Evolutionary conservation across 2,329 filamentous ascomycete genomes (phyloP).

Genomic region (Colletotrichum graminicola): DNA sequence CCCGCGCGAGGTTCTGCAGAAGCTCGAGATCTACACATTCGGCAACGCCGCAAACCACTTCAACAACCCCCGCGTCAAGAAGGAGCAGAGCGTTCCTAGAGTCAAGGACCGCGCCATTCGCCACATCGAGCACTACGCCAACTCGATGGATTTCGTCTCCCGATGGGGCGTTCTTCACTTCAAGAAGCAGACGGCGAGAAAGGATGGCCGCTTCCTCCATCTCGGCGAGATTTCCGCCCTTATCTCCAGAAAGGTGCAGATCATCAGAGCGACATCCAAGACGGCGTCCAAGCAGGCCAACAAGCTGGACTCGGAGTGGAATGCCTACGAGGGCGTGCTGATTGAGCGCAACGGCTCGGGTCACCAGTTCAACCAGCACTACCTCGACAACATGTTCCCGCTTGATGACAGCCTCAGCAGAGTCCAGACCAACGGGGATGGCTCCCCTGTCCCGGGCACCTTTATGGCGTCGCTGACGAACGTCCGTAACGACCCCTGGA

Average conservation of each 20-base stretch:
- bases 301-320: slow-evolving; percentile 36
- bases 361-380: slow-evolving; percentile 72
- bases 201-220: slow-evolving; percentile 4
- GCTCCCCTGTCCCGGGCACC: slow-evolving; percentile 12
- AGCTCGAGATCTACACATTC: slow-evolving; percentile 83
- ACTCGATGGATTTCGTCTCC: slow-evolving; percentile 80
- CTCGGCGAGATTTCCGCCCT: neutral
- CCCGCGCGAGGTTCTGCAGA: slow-evolving; percentile 72
- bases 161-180: slow-evolving; percentile 81
- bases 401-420: slow-evolving; percentile 11
- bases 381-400: slow-evolving; percentile 72
- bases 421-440: slow-evolving; percentile 12
- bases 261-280: neutral
- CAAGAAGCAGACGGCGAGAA: slow-evolving; percentile 16
- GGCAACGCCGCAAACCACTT: slow-evolving; percentile 85
- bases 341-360: slow-evolving; percentile 67
- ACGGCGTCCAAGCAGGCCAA: slow-evolving; percentile 11
- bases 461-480: slow-evolving; percentile 17
- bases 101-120: slow-evolving; percentile 67
- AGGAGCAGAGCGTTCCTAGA: neutral
- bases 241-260: neutral
- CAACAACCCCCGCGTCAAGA: slow-evolving; percentile 72
- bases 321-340: slow-evolving; percentile 65
- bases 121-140: slow-evolving; percentile 85
- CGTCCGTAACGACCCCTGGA: slow-evolving; percentile 28